Conservation (phyloP, 176 grass and related monocot genomes). For the Oryza meridionalis region DNA sequence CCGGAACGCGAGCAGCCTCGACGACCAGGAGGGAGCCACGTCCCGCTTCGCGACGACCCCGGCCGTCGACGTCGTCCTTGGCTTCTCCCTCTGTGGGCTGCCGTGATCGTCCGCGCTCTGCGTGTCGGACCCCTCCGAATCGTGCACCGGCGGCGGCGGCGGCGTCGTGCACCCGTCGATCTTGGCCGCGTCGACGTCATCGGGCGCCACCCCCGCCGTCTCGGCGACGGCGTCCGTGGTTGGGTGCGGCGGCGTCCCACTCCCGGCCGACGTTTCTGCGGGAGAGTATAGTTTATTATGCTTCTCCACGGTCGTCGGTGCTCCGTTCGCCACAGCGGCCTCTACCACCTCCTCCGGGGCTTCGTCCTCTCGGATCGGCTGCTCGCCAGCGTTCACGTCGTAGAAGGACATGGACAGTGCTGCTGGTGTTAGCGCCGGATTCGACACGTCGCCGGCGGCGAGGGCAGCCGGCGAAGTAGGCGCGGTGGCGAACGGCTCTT, state of each 20-base stretch:
- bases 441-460: not conserved
- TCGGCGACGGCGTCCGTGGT: no score
- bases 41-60: not conserved
- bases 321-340: not conserved
- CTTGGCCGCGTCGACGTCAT: conserved; percentile 2
- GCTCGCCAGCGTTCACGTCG: not conserved
- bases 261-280: conserved; percentile 16
- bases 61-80: not conserved
- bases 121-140: conserved; percentile 36
- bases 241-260: not conserved
- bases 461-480: not conserved
- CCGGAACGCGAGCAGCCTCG: conserved; percentile 46
- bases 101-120: conserved; percentile 14
- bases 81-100: conserved; percentile 29
- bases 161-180: conserved; percentile 26
- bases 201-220: not conserved
- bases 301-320: not conserved
- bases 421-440: not conserved
- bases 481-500: not conserved
- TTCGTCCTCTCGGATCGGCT: not conserved
- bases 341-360: not conserved
- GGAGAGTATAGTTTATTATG: not conserved
- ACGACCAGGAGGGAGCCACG: conserved; percentile 32
- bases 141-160: conserved; percentile 16
- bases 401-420: not conserved